phyloP scores from a whole-genome alignment of 2,329 filamentous ascomycete species.

The Scytalidium sp. region DNA sequence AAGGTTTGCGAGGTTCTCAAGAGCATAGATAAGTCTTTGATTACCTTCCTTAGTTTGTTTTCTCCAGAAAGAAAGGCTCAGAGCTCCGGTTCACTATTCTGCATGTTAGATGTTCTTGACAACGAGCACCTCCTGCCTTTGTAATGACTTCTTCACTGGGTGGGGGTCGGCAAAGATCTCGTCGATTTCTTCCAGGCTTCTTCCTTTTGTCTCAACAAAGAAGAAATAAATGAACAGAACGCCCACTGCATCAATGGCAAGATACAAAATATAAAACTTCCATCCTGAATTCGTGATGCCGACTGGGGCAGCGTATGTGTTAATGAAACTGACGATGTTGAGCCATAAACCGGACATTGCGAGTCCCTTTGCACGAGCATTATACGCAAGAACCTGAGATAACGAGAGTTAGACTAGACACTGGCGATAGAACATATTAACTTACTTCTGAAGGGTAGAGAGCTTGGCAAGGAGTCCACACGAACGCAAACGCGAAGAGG shows the following conservation, averaged over 20 bases:
- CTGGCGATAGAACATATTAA: background rate
- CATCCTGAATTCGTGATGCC: slow-evolving; percentile 32
- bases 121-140: slow-evolving; percentile 2
- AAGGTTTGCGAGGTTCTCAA: too few relatives aligned
- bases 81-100: too few relatives aligned
- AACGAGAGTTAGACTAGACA: background rate
- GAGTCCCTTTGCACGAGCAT: background rate
- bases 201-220: slow-evolving; percentile 28
- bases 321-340: slow-evolving; percentile 2
- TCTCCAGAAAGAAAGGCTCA: too few relatives aligned
- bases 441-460: background rate
- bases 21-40: too few relatives aligned
- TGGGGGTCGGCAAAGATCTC: slow-evolving; percentile 17
- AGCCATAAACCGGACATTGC: background rate
- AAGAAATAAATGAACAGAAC: slow-evolving; percentile 29
- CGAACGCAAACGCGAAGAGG: slow-evolving; percentile 28
- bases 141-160: background rate
- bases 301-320: slow-evolving; percentile 35
- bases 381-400: background rate
- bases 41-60: too few relatives aligned
- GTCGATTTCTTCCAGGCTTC: slow-evolving; percentile 30
- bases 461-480: background rate
- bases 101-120: background rate
- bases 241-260: slow-evolving; percentile 28
- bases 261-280: slow-evolving; percentile 32